Percentiles rank a stretch among this genome's conserved stretches.
Conservation (phyloP, 345 rosid species). For the Lepidium didymum region DNA sequence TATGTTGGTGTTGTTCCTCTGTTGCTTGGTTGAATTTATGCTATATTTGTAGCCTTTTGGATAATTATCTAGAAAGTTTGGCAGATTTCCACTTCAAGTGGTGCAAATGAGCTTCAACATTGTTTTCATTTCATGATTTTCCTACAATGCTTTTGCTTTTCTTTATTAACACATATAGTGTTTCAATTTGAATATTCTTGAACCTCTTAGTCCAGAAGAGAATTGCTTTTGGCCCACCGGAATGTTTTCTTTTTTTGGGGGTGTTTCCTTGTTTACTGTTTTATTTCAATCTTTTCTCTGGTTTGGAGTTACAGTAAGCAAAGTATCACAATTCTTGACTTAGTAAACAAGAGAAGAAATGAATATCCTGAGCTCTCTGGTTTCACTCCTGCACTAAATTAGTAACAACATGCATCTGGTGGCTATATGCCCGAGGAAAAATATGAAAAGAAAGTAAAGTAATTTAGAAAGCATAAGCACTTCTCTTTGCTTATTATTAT, state of each 20-base stretch:
- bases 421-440: not conserved
- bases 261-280: not conserved
- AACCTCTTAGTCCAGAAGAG: not conserved
- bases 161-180: not conserved
- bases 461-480: not conserved
- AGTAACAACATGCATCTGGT: not conserved
- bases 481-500: not conserved
- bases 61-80: not conserved
- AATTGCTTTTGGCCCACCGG: slow-evolving; percentile 2
- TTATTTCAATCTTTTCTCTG: not conserved
- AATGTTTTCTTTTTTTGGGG: not conserved
- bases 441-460: not conserved
- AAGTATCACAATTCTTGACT: not conserved
- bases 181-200: not conserved
- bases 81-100: not conserved
- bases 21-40: slow-evolving; percentile 5
- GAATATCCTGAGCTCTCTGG: not conserved
- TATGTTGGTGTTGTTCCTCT: not conserved
- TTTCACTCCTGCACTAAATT: not conserved
- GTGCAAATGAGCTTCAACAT: not conserved
- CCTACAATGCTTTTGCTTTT: not conserved
- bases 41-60: not conserved
- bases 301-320: not conserved
- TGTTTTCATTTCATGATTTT: not conserved
- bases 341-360: not conserved